A percentile compares a stretch with the other conserved stretches of the same genome.
Conservation (phyloP, 352 stramenopile species). For the Hyaloperonospora brassicae region DNA sequence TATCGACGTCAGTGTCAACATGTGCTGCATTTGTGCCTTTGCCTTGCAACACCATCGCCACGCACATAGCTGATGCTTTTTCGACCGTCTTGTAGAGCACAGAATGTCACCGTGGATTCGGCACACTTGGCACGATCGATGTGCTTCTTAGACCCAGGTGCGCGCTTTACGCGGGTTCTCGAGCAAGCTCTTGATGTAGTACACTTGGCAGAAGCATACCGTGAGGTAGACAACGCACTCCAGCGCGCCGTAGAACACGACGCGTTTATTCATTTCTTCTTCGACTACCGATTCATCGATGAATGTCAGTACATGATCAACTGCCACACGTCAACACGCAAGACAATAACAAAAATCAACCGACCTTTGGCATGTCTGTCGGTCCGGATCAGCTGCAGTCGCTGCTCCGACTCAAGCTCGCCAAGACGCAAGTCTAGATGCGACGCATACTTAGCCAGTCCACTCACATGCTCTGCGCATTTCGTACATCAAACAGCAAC, state of each 20-base stretch:
- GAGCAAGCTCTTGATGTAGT: slow-evolving; percentile 73
- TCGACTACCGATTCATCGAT: slow-evolving; percentile 37
- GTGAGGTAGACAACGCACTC: slow-evolving; percentile 67
- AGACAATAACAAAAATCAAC: neutral
- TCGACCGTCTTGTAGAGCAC: neutral
- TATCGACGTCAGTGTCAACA: neutral
- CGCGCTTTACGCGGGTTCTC: slow-evolving; percentile 42
- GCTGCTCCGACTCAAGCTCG: slow-evolving; percentile 70
- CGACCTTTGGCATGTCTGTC: slow-evolving; percentile 69
- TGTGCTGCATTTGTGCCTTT: too few species aligned
- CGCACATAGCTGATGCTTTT: neutral
- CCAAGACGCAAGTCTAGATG: slow-evolving; percentile 72
- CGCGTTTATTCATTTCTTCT: slow-evolving; percentile 68
- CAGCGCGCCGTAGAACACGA: slow-evolving; percentile 61
- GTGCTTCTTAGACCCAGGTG: slow-evolving; percentile 36
- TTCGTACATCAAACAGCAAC: too few species aligned
- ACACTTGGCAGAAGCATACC: slow-evolving; percentile 62
- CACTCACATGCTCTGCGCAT: slow-evolving; percentile 64
- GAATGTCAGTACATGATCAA: neutral
- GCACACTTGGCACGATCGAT: neutral
- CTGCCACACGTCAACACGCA: neutral
- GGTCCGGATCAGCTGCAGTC: slow-evolving; percentile 64
- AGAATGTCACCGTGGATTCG: neutral
- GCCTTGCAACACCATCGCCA: too few species aligned
- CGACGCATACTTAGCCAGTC: slow-evolving; percentile 75